A percentile compares a stretch with the other conserved stretches of the same genome.
Conservation (phyloP, 495 filamentous ascomycete species). For the Hypoxylon perforatum region DNA sequence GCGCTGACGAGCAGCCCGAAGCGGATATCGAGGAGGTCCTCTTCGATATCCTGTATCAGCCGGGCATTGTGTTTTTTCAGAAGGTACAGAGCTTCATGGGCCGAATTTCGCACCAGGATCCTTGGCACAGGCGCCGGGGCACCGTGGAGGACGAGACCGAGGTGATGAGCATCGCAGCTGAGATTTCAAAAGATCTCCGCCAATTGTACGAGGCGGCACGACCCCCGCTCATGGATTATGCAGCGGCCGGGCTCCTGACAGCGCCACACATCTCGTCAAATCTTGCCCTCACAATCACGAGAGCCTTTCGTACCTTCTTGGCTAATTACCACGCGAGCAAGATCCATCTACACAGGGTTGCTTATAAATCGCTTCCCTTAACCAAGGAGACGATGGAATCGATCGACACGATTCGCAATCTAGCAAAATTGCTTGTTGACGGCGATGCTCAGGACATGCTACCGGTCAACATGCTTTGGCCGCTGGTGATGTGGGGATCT, state of each 20-base stretch:
- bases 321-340: constrained; percentile 56
- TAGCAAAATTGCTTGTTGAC: constrained; percentile 47
- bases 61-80: constrained; percentile 51
- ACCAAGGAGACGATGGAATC: constrained; percentile 49
- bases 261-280: constrained; percentile 51
- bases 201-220: constrained; percentile 48
- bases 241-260: constrained; percentile 51
- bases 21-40: constrained; percentile 47
- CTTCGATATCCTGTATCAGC: constrained; percentile 47
- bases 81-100: constrained; percentile 52
- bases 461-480: constrained; percentile 57
- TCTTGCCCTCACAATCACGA: constrained; percentile 50
- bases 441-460: constrained; percentile 43
- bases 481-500: constrained; percentile 55
- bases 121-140: constrained; percentile 50
- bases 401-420: constrained; percentile 48
- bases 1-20: constrained; percentile 24
- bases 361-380: constrained; percentile 54
- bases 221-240: constrained; percentile 56
- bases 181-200: constrained; percentile 51
- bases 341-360: constrained; percentile 57
- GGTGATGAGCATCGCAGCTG: constrained; percentile 49
- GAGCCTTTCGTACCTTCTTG: constrained; percentile 53
- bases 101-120: constrained; percentile 49
- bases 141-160: constrained; percentile 54